These are phyloP conservation scores for Filobasidium wieringae DNA, from an alignment of 768 basidiomycete genomes.

Conservation along the genomic window DNA sequence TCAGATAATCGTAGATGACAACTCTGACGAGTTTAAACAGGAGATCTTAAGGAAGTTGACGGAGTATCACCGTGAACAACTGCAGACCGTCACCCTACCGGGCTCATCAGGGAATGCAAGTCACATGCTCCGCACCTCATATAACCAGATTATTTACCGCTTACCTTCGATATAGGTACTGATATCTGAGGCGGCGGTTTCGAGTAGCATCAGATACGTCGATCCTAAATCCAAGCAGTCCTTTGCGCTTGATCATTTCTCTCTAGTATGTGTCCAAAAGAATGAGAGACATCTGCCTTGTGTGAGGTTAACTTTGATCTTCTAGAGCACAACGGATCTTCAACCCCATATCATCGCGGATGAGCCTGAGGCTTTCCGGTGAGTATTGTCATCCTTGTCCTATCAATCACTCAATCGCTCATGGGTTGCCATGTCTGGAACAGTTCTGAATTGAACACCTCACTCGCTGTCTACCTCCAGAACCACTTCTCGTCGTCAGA, in stretches of 20 bases:
- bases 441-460: slow-evolving; percentile 60
- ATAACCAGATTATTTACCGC: background rate
- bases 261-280: slow-evolving; percentile 46
- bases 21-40: slow-evolving; percentile 58
- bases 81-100: slow-evolving; percentile 74
- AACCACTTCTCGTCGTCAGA: slow-evolving; percentile 61
- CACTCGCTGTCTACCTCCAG: slow-evolving; percentile 55
- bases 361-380: slow-evolving; percentile 69
- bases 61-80: slow-evolving; percentile 79
- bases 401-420: background rate
- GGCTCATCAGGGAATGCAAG: slow-evolving; percentile 62
- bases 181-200: slow-evolving; percentile 51
- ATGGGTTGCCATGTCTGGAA: background rate
- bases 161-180: slow-evolving; percentile 50
- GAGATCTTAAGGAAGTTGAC: slow-evolving; percentile 65
- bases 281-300: slow-evolving; percentile 29
- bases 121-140: background rate
- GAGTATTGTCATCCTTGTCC: slow-evolving; percentile 5
- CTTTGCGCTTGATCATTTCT: slow-evolving; percentile 76
- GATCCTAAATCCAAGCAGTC: slow-evolving; percentile 69
- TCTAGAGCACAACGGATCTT: slow-evolving; percentile 58
- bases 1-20: slow-evolving; percentile 76
- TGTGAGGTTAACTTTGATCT: background rate
- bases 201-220: slow-evolving; percentile 56
- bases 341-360: slow-evolving; percentile 52